Conservation (phyloP, 2,329 filamentous ascomycete genomes). For the Reticulascus tulasneorum region DNA sequence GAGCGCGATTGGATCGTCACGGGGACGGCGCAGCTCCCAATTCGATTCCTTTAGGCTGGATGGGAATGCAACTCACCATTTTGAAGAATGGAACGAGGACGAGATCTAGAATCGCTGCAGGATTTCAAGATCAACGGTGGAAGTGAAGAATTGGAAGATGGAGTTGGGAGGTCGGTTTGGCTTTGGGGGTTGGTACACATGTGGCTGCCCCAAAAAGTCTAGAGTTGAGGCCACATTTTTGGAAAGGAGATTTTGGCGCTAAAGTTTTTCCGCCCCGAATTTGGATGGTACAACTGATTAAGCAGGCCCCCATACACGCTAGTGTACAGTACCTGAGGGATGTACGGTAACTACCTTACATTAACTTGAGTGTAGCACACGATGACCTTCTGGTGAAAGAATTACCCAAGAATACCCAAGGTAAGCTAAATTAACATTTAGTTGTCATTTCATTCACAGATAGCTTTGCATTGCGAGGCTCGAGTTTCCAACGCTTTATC, state of each 20-base stretch:
- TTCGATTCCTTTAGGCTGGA: not conserved
- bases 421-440: too few relatives aligned
- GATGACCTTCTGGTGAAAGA: too few relatives aligned
- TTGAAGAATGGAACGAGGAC: constrained; percentile 6
- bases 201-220: constrained; percentile 19
- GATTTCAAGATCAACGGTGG: constrained; percentile 15
- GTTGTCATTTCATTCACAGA: too few relatives aligned
- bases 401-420: too few relatives aligned
- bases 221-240: constrained; percentile 43
- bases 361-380: too few relatives aligned
- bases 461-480: too few relatives aligned
- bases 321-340: too few relatives aligned
- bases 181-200: constrained; percentile 4
- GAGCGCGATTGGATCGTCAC: not conserved
- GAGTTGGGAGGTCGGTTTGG: too few relatives aligned
- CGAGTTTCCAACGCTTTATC: constrained; percentile 8
- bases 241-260: constrained; percentile 26
- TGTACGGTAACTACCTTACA: too few relatives aligned
- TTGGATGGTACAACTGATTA: too few relatives aligned
- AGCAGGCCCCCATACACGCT: too few relatives aligned
- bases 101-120: constrained; percentile 27
- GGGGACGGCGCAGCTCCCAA: not conserved
- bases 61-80: constrained; percentile 14
- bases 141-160: constrained; percentile 10
- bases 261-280: constrained; percentile 17